Evolutionary conservation across 305 asterid species (phyloP).

Genomic region (Fraxinus greggii): DNA sequence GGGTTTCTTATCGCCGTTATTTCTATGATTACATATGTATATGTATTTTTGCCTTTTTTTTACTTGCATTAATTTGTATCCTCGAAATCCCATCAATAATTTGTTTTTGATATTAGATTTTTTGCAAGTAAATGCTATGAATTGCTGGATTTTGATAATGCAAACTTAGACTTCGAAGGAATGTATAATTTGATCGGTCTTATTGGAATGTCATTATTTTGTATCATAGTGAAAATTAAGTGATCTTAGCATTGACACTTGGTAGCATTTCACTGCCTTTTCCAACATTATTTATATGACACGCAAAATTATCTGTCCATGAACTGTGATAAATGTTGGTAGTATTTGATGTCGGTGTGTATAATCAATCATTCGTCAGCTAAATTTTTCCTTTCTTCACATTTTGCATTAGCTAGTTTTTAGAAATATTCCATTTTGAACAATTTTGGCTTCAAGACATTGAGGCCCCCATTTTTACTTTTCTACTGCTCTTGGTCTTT

Average conservation of each 20-base stretch:
- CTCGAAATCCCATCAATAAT: neutral
- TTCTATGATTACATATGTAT: neutral
- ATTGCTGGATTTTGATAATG: neutral
- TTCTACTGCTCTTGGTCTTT: neutral
- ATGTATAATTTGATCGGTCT: neutral
- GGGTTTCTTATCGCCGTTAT: neutral
- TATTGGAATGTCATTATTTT: neutral
- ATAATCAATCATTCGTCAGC: neutral
- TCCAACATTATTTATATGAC: neutral
- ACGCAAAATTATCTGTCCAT: neutral
- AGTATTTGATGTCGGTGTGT: neutral
- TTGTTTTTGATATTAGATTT: neutral
- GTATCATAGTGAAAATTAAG: neutral
- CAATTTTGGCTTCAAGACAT: neutral
- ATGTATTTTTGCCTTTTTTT: neutral
- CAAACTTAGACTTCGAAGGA: neutral
- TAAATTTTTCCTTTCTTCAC: neutral
- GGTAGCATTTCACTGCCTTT: neutral
- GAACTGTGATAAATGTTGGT: neutral
- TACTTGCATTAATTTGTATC: neutral
- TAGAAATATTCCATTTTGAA: neutral
- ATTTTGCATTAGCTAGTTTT: neutral
- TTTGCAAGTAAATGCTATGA: neutral
- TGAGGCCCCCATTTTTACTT: neutral
- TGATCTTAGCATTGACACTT: neutral